Conservation (phyloP, 805 yeast genomes). For the Wickerhamiella azymoides region DNA sequence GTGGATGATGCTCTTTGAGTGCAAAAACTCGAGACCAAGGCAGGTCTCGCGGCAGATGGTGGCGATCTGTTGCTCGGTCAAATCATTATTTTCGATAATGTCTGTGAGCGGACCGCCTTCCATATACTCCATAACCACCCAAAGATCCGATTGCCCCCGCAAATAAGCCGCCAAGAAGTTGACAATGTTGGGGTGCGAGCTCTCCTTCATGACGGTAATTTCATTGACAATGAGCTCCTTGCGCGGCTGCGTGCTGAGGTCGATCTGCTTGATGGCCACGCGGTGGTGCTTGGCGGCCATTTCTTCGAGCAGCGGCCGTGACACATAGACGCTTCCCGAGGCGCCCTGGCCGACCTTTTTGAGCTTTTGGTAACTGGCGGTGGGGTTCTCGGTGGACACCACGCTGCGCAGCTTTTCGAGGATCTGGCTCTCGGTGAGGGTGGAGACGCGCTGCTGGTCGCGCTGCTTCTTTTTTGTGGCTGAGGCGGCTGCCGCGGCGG, state of each 20-base stretch:
- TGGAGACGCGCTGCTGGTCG: conserved; percentile 40
- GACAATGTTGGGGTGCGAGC: conserved; percentile 88
- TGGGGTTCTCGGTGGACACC: conserved; percentile 76
- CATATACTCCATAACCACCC: conserved; percentile 99
- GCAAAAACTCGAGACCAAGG: conserved; percentile 82
- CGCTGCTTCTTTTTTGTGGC: conserved; percentile 38
- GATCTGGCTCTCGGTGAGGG: conserved; percentile 76
- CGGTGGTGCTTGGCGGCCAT: conserved; percentile 22
- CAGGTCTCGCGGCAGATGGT: conserved; percentile 82
- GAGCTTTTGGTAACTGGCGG: conserved; percentile 39
- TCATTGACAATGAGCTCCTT: conserved; percentile 93
- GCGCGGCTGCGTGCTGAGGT: conserved; percentile 76
- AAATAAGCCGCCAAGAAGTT: conserved; percentile 85
- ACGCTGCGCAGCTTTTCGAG: conserved; percentile 70
- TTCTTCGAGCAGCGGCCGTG: conserved; percentile 36
- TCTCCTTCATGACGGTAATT: conserved; percentile 90
- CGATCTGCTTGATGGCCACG: conserved; percentile 96
- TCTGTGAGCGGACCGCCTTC: conserved; percentile 97
- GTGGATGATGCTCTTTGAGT: conserved; percentile 84
- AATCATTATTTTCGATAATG: conserved; percentile 74
- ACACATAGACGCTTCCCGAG: conserved; percentile 91
- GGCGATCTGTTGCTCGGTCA: conserved; percentile 82
- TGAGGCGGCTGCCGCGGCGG: conserved; percentile 25
- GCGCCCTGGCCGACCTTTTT: conserved; percentile 96
- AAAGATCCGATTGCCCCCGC: conserved; percentile 54